Evolutionary conservation across 148 eudicot genomes (phyloP), one percentile per base, ranked within the genome.

Genomic region (Fagopyrum esculentum): DNA sequence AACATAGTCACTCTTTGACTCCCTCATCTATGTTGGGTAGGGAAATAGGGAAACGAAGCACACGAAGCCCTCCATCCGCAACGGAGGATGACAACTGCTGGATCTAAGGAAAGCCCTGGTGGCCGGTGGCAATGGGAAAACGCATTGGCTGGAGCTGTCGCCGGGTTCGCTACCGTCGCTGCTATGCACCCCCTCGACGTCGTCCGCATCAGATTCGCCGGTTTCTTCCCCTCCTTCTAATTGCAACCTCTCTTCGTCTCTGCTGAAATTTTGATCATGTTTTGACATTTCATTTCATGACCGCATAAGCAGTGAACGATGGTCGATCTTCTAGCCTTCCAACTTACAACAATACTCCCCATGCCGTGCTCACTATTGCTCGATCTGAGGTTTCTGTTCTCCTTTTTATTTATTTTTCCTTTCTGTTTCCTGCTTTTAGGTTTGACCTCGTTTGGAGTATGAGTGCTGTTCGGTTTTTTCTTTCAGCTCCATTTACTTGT

Each of bases 121-220:
- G 71, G 71, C 8, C 71, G 46, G 40, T 70, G 97, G 93, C 89
- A 90, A 60, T 90, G 94, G 97, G 93, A 96, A 85, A 96, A 96
- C 84, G 71, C 71, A 1, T n/a, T 80, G 76, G 97, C 98, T 72
- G 98, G 98, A 6, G 73, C 97, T 75, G 45, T 79, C 59, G 97
- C 99, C 19, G 99, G 99, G 2, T 82, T 92, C 76, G 89, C 98
- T 68, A 89, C 99, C 68, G 94, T 88, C 6, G 82, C 91, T 59
- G 85, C 85, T 80, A 78, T 90, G 76, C 98, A 95, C 60, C 99
- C 99, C 44, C 98, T 95, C 69, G 99, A 96, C 82, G 99, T 96
- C 63, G 90, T 96, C 77, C 99, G 99, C 40, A 96, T 98, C 40
- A 85, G 99, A 74, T 96, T 96, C 73, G 92, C 93, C 87, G 99